phyloP scores from a whole-genome alignment of 345 rosid species.

The Eucalyptus regnans region DNA sequence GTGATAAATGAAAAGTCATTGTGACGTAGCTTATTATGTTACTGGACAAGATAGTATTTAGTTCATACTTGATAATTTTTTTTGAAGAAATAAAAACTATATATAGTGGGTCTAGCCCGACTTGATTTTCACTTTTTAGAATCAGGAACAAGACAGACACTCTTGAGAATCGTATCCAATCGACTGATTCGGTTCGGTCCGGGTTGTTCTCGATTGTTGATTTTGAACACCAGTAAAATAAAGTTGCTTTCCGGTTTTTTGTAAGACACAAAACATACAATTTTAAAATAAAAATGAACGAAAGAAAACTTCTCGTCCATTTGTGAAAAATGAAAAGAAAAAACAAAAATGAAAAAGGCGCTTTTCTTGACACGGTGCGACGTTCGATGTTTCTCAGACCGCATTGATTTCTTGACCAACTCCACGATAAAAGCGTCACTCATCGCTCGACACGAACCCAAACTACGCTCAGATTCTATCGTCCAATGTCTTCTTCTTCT shows the following conservation, averaged over 20 bases:
- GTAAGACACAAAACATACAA: not conserved
- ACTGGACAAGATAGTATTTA: accelerated
- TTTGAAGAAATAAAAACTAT: too few relatives aligned
- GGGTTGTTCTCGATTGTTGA: accelerated
- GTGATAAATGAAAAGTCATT: accelerated
- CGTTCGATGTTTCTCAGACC: too few relatives aligned
- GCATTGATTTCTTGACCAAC: too few relatives aligned
- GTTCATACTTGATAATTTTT: accelerated
- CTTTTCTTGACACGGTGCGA: too few relatives aligned
- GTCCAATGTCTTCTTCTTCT: too few relatives aligned
- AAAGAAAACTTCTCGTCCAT: not conserved
- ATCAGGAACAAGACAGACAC: accelerated
- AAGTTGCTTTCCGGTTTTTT: not conserved
- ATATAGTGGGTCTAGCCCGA: accelerated
- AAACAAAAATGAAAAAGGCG: accelerated
- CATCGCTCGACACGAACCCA: not conserved
- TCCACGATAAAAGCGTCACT: too few relatives aligned
- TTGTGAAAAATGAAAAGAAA: not conserved
- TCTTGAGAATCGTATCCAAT: accelerated
- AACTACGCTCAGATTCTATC: not conserved
- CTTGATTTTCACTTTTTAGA: too few relatives aligned
- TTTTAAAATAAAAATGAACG: not conserved
- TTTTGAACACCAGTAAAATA: too few relatives aligned
- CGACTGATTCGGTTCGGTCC: accelerated
- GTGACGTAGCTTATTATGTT: accelerated